These are phyloP conservation scores for Coniferiporia weirii DNA, from an alignment of 1,284 basidiomycete genomes.

Conservation along the genomic window DNA sequence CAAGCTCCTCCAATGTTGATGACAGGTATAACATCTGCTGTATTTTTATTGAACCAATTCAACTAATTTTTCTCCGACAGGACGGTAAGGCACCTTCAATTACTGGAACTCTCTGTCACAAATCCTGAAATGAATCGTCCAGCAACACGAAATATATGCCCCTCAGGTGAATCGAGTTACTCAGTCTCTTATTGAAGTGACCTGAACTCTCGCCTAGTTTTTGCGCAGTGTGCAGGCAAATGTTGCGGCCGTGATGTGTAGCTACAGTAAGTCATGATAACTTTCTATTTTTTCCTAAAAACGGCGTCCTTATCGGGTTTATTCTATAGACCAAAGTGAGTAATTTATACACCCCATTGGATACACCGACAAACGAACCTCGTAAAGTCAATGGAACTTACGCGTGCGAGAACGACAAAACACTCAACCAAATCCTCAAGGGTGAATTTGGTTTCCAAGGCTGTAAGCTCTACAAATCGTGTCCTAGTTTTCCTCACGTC, in stretches of 20 bases:
- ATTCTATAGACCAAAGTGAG: slow-evolving; percentile 19
- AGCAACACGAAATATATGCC: slow-evolving; percentile 50
- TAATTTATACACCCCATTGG: background rate
- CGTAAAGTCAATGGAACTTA: slow-evolving; percentile 41
- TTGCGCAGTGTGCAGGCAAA: slow-evolving; percentile 52
- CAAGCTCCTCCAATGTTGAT: slow-evolving; percentile 49
- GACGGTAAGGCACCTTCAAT: slow-evolving; percentile 1
- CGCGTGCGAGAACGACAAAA: slow-evolving; percentile 50
- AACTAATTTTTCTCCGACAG: background rate
- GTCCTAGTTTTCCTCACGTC: background rate
- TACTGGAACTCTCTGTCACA: background rate
- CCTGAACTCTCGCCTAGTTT: slow-evolving; percentile 26
- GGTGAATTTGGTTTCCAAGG: slow-evolving; percentile 55
- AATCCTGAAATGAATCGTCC: background rate
- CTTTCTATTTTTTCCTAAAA: background rate
- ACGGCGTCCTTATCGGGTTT: background rate
- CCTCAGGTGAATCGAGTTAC: slow-evolving; percentile 32
- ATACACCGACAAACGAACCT: background rate
- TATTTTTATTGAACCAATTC: background rate
- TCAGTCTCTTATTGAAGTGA: slow-evolving; percentile 8
- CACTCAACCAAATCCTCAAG: slow-evolving; percentile 53
- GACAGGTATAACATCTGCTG: slow-evolving; percentile 33
- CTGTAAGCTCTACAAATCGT: slow-evolving; percentile 28
- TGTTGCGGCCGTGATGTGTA: slow-evolving; percentile 69
- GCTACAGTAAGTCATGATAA: slow-evolving; percentile 44